Conservation (phyloP, 169 alveolate species). For the Eimeria necatrix region DNA sequence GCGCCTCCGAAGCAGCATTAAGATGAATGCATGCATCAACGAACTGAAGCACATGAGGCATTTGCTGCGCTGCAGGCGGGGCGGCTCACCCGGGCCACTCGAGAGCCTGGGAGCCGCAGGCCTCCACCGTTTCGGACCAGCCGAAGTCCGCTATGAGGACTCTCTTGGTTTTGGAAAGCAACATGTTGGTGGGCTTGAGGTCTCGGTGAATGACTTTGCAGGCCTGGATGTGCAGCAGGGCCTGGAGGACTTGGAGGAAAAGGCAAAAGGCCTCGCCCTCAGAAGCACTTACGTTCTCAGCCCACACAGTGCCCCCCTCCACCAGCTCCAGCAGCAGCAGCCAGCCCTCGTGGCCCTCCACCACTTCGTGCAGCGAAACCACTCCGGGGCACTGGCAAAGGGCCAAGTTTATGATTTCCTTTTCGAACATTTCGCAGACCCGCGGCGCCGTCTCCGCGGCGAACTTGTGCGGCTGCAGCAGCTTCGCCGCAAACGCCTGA, state of each 20-base stretch:
- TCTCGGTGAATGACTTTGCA: conserved; percentile 88
- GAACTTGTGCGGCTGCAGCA: conserved; percentile 89
- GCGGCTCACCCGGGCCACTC: conserved; percentile 90
- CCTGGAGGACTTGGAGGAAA: conserved; percentile 89
- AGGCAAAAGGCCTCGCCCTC: conserved; percentile 88
- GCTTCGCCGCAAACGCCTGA: conserved; percentile 88
- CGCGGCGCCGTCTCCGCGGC: conserved; percentile 87
- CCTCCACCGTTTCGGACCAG: conserved; percentile 88
- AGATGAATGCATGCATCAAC: too few relatives aligned
- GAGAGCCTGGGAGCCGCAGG: conserved; percentile 84
- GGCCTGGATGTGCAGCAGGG: conserved; percentile 88
- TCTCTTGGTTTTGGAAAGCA: conserved; percentile 83
- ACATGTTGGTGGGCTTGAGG: conserved; percentile 89
- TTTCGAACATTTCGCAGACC: conserved; percentile 88
- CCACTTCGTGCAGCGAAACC: conserved; percentile 87
- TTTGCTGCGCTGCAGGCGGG: background rate
- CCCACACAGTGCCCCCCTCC: conserved; percentile 91
- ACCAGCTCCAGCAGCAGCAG: conserved; percentile 88
- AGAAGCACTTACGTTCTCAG: conserved; percentile 86
- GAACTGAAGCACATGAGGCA: too few relatives aligned
- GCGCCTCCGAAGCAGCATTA: too few relatives aligned
- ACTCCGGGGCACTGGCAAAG: conserved; percentile 91
- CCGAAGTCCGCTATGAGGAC: conserved; percentile 90
- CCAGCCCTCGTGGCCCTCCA: conserved; percentile 90
- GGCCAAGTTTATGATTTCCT: conserved; percentile 88